A percentile compares a stretch with the other conserved stretches of the same genome.
phyloP scores from a whole-genome alignment of 1,284 basidiomycete species.

The Quambalaria eucalypti region DNA sequence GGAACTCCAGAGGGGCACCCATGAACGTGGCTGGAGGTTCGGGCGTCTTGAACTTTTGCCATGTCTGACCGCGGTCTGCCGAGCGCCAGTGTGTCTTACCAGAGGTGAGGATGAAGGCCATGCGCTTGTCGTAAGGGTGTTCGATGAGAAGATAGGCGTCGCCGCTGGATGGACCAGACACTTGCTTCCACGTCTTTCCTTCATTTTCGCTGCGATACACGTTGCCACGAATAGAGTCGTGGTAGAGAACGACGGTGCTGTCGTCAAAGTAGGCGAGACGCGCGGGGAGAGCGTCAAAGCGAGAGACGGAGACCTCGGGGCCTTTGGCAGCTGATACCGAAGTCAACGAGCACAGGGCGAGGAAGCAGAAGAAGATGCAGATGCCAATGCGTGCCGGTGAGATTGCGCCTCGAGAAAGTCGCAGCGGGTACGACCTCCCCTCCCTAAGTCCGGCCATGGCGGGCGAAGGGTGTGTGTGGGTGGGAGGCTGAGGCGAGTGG shows the following conservation, averaged over 20 bases:
- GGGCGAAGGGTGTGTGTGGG: no score
- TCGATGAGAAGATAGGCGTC: slow-evolving; percentile 66
- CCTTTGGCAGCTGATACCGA: background rate
- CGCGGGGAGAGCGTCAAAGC: slow-evolving; percentile 62
- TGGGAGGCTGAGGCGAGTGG: no score
- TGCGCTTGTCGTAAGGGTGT: slow-evolving; percentile 69
- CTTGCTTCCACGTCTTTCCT: slow-evolving; percentile 68
- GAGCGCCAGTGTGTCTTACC: slow-evolving; percentile 39
- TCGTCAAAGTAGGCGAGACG: slow-evolving; percentile 87
- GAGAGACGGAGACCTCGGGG: slow-evolving; percentile 44
- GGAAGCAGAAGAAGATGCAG: no score
- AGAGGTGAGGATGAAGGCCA: slow-evolving; percentile 36
- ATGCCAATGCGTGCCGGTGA: no score
- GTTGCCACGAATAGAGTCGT: slow-evolving; percentile 62
- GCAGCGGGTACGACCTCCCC: no score
- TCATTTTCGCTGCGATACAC: slow-evolving; percentile 79
- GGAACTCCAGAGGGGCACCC: slow-evolving; percentile 37
- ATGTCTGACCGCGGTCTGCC: slow-evolving; percentile 33
- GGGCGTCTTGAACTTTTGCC: slow-evolving; percentile 39
- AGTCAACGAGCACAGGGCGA: background rate
- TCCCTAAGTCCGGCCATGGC: no score
- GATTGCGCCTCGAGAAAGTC: no score
- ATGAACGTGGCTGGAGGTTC: slow-evolving; percentile 26
- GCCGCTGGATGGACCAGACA: slow-evolving; percentile 59
- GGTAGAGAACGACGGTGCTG: slow-evolving; percentile 70